Evolutionary conservation across 129 eudicot genomes (phyloP), one percentile per base, ranked within the genome.

Genomic region (Centaurea solstitialis): DNA sequence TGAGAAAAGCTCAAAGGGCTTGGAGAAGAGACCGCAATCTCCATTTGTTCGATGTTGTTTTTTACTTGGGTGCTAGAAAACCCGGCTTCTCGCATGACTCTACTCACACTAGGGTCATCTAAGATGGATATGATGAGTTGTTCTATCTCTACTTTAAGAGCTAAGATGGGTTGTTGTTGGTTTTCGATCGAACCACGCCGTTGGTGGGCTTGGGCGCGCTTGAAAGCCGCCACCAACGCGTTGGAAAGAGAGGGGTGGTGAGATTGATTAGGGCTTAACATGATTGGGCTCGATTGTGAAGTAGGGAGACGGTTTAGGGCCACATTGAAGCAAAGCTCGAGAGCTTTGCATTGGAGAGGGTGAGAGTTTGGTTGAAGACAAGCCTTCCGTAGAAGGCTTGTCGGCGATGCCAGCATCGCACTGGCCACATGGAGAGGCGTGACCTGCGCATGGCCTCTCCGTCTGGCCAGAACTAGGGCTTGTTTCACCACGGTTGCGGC

Each of bases 21-120:
- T 50, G 87, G 90, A 13, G 92, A 83, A 68, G 83, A 77, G 9
- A 68, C 23, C 0, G 86, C 65, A 41, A 83, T 77, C 73, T 92
- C 92, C 82, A 90, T 85, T 73, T 91, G 89, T 73, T 93, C 98
- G 38, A 93, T 87, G 73, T 91, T 89, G 84, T 83, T 75, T 84
- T 93, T 93, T 23, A 93, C 90, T 80, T 87, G 97, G 15, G 97
- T 87, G 80, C 98, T 93, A 65, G 97, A 89, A 50, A 93, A 93
- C 6, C 97, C 94, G 33, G 98, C 98, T 76, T 93, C 98, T 40
- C 98, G 87, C 98, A 93, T 93, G 81, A 91, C 98, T 84, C 98
- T 83, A 77, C 98, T 93, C 79, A 93, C 97, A 85, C 98, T 93
- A 37, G 98, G 98, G 62, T 93, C 98, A 89, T 93, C 98, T 5